phyloP scores from a whole-genome alignment of 331 rosid genomes.

The Spiraea crenata region DNA sequence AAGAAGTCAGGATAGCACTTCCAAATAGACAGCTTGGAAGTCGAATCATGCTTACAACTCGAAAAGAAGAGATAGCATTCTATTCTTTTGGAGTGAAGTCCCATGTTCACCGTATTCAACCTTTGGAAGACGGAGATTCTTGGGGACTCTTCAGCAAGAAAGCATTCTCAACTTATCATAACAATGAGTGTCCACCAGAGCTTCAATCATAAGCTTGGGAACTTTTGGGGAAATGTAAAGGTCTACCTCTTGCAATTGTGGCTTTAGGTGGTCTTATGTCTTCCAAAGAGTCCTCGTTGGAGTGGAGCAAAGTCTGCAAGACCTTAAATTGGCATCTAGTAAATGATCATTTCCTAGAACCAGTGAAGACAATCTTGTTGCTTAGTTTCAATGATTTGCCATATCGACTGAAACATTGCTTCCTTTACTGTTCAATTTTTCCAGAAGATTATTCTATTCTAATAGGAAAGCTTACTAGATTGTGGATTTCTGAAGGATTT shows the following conservation, averaged over 20 bases:
- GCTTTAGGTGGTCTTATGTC: slow-evolving; percentile 21
- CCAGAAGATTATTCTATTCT: slow-evolving; percentile 11
- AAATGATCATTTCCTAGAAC: neutral
- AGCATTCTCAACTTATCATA: slow-evolving; percentile 7
- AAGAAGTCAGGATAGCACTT: neutral
- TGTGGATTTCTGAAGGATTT: slow-evolving; percentile 24
- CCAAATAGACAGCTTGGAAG: slow-evolving; percentile 9
- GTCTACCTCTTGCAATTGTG: slow-evolving; percentile 10
- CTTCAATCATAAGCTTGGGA: neutral
- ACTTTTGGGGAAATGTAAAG: slow-evolving; percentile 8
- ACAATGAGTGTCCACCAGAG: slow-evolving; percentile 3
- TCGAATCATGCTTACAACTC: slow-evolving; percentile 18
- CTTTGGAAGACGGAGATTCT: neutral
- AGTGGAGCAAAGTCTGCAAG: slow-evolving; percentile 5
- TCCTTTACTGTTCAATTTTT: slow-evolving; percentile 16
- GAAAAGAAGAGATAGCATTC: neutral
- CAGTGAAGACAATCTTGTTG: neutral
- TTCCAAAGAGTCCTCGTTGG: neutral
- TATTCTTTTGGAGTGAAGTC: neutral
- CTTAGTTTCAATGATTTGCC: slow-evolving; percentile 20
- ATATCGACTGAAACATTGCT: neutral
- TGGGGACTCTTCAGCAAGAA: slow-evolving; percentile 18
- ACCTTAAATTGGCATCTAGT: slow-evolving; percentile 4
- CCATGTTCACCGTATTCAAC: neutral
- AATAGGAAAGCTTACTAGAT: neutral